These are phyloP conservation scores for Monotropa hypopitys DNA, from an alignment of 179 eudicot species.

Conservation along the genomic window DNA sequence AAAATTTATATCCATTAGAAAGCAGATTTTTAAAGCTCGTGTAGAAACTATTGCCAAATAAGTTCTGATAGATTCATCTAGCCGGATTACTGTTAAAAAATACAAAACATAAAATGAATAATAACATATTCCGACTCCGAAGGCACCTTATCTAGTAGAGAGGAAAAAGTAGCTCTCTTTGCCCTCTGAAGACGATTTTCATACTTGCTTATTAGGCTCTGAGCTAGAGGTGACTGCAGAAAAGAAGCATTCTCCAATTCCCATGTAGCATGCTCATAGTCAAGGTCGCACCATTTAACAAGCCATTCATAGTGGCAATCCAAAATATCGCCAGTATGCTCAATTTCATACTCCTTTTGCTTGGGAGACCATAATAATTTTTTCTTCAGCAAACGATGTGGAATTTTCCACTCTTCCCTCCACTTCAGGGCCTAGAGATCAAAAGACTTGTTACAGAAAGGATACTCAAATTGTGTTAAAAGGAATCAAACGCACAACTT, in stretches of 20 bases:
- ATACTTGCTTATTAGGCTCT: slow-evolving; percentile 38
- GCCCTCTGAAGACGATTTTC: slow-evolving; percentile 38
- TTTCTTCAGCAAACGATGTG: slow-evolving; percentile 56
- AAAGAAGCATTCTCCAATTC: slow-evolving; percentile 49
- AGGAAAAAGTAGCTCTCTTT: slow-evolving; percentile 14
- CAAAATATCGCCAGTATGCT: slow-evolving; percentile 16
- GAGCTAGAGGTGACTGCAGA: slow-evolving; percentile 33
- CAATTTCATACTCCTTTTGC: slow-evolving; percentile 12
- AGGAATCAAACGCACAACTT: not conserved
- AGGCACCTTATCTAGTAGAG: slow-evolving; percentile 28
- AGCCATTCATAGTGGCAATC: slow-evolving; percentile 51
- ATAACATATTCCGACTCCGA: not conserved
- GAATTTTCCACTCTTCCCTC: slow-evolving; percentile 56
- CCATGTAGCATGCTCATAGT: slow-evolving; percentile 65
- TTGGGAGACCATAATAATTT: slow-evolving; percentile 27
- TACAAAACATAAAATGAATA: not conserved
- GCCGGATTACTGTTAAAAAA: not conserved
- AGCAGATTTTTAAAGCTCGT: not conserved
- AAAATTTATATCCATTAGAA: not conserved
- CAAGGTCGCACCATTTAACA: slow-evolving; percentile 76
- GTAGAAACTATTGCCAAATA: not conserved
- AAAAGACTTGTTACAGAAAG: slow-evolving; percentile 5
- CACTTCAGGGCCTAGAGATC: slow-evolving; percentile 37
- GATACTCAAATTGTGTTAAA: not conserved
- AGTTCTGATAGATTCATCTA: not conserved